Evolutionary conservation across 305 asterid genomes (phyloP).

Genomic region (Nicotiana rustica): DNA sequence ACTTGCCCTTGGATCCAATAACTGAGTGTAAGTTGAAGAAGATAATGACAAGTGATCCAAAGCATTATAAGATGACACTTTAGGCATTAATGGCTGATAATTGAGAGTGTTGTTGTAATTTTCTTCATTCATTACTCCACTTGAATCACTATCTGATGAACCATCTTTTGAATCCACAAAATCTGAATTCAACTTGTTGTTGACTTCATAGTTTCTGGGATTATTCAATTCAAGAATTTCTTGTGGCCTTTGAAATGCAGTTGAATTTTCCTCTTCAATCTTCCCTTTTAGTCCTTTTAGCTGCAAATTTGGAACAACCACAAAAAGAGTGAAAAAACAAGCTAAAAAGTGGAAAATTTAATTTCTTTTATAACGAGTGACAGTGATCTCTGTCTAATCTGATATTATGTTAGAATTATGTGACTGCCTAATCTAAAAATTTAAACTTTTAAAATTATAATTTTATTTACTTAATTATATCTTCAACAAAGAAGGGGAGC

Average conservation of each 20-base stretch:
- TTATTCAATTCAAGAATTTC: constrained; percentile 9
- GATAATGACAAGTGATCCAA: constrained; percentile 38
- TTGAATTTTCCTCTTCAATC: constrained; percentile 41
- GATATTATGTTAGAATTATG: too few relatives aligned
- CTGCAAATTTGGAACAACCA: constrained; percentile 32
- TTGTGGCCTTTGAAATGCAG: constrained; percentile 23
- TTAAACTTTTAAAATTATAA: too few relatives aligned
- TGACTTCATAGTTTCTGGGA: constrained; percentile 15
- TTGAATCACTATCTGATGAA: constrained; percentile 51
- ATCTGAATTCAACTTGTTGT: constrained; percentile 21
- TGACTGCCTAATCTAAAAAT: too few relatives aligned
- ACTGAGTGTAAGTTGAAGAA: constrained; percentile 40
- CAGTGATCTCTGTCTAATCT: neutral
- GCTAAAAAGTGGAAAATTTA: too few relatives aligned
- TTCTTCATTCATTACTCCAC: constrained; percentile 43
- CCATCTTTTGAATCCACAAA: constrained; percentile 46
- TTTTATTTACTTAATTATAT: too few relatives aligned
- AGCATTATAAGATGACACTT: constrained; percentile 31
- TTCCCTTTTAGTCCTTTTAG: constrained; percentile 48
- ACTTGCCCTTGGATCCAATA: constrained; percentile 40
- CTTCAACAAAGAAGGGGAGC: neutral
- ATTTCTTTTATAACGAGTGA: too few relatives aligned
- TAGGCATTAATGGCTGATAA: constrained; percentile 34
- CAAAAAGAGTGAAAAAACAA: neutral
- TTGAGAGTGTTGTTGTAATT: constrained; percentile 36